Evolutionary conservation across 148 eudicot genomes (phyloP).

Genomic region (Arbutus unedo): DNA sequence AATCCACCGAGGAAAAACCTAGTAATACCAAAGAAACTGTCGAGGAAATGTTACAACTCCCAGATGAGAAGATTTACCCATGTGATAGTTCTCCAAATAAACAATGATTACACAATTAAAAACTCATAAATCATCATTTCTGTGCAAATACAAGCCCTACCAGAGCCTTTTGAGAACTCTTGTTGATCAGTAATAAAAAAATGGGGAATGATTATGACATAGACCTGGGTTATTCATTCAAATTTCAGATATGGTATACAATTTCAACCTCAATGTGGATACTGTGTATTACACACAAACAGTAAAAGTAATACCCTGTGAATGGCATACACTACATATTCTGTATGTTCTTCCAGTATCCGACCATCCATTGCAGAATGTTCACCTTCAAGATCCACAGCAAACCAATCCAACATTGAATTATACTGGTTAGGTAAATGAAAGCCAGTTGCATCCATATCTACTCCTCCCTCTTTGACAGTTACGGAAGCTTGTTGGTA

Average conservation of each 20-base stretch:
- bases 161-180: neutral
- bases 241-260: constrained; percentile 5
- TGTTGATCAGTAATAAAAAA: neutral
- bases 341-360: constrained; percentile 88
- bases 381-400: constrained; percentile 98
- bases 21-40: neutral
- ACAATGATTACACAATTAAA: neutral
- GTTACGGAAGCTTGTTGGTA: constrained; percentile 63
- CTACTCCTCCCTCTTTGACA: constrained; percentile 39
- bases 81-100: neutral
- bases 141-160: neutral
- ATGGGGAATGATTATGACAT: constrained; percentile 1
- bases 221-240: neutral
- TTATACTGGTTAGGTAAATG: constrained; percentile 61
- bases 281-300: constrained; percentile 5
- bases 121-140: neutral
- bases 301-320: constrained; percentile 70
- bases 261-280: constrained; percentile 5
- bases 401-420: constrained; percentile 83
- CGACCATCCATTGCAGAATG: constrained; percentile 99
- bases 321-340: constrained; percentile 92
- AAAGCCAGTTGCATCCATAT: constrained; percentile 39
- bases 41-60: neutral
- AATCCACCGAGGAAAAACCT: neutral
- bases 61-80: neutral